Conservation (phyloP, 371 early-diverging fungal species). For the Mortierella sp. region DNA sequence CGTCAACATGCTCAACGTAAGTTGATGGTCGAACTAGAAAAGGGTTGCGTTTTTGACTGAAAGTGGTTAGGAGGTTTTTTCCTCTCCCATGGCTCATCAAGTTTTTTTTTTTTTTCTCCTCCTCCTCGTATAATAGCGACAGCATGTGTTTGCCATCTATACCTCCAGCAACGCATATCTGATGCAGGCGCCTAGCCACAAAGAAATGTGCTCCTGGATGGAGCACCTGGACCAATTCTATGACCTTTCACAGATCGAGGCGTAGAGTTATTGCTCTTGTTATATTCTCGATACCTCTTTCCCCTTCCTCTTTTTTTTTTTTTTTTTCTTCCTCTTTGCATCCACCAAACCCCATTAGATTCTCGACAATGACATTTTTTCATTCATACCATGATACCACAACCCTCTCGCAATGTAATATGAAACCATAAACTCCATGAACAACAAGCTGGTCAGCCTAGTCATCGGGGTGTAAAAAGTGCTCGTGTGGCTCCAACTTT, state of each 20-base stretch:
- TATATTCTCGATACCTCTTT: neutral
- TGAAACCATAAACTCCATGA: too few relatives aligned
- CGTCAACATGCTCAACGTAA: conserved; percentile 74
- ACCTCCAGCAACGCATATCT: conserved; percentile 82
- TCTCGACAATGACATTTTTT: too few relatives aligned
- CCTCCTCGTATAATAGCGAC: conserved; percentile 56
- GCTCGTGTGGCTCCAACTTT: too few relatives aligned
- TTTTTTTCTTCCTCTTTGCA: too few relatives aligned
- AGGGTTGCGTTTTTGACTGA: too few relatives aligned
- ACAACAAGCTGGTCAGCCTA: too few relatives aligned
- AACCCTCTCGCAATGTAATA: too few relatives aligned
- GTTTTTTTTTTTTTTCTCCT: neutral
- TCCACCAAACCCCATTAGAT: too few relatives aligned
- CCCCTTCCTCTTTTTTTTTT: neutral
- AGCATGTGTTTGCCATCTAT: conserved; percentile 80
- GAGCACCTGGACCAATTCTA: conserved; percentile 47
- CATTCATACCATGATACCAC: too few relatives aligned
- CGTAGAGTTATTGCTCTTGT: neutral
- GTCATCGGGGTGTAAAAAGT: too few relatives aligned
- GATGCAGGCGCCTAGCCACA: conserved; percentile 74
- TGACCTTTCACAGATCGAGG: conserved; percentile 42
- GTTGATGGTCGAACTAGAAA: neutral
- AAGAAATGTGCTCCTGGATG: conserved; percentile 85
- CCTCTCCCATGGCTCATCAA: neutral
- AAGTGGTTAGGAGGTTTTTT: too few relatives aligned